Evolutionary conservation across 2,329 filamentous ascomycete genomes (phyloP).

Genomic region (Fonsecaea multimorphosa): DNA sequence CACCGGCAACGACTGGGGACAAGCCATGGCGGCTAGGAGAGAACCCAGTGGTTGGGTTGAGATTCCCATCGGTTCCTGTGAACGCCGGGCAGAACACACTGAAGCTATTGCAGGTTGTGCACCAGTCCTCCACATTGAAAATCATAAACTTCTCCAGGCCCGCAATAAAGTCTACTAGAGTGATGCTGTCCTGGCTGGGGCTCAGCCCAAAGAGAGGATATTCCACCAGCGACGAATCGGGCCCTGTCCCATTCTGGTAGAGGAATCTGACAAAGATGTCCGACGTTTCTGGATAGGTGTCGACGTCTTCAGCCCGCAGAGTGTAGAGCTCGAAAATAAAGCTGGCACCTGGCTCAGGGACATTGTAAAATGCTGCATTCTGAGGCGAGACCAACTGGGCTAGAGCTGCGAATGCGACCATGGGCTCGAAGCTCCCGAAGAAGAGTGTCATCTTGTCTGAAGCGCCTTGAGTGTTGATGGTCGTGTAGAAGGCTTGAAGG

Average conservation of each 20-base stretch:
- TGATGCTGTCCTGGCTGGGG: conserved; percentile 54
- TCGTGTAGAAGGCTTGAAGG: conserved; percentile 48
- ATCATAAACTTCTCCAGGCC: conserved; percentile 54
- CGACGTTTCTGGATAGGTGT: conserved; percentile 48
- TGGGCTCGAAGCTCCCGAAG: conserved; percentile 58
- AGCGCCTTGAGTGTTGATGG: conserved; percentile 47
- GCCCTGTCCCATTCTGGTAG: conserved; percentile 62
- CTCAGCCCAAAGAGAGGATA: conserved; percentile 61
- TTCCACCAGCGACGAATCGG: conserved; percentile 43
- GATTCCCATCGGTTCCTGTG: conserved; percentile 21
- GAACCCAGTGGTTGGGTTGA: conserved; percentile 16
- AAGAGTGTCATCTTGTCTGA: conserved; percentile 54
- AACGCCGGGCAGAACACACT: conserved; percentile 60
- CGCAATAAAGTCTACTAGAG: conserved; percentile 58
- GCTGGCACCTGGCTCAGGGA: conserved; percentile 57
- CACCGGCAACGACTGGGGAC: conserved; percentile 57
- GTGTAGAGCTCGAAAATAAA: conserved; percentile 61
- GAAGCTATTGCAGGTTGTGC: conserved; percentile 53
- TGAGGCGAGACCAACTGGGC: conserved; percentile 48
- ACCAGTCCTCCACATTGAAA: conserved; percentile 59
- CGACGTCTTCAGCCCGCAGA: conserved; percentile 42
- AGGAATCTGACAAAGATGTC: conserved; percentile 63
- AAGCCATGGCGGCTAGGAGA: conserved; percentile 23
- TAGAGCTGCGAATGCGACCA: conserved; percentile 58
- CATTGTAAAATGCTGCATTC: conserved; percentile 54